Base-by-base conservation (phyloP, 495 filamentous ascomycete genomes). In the Podospora bellae-mahoneyi region DNA sequence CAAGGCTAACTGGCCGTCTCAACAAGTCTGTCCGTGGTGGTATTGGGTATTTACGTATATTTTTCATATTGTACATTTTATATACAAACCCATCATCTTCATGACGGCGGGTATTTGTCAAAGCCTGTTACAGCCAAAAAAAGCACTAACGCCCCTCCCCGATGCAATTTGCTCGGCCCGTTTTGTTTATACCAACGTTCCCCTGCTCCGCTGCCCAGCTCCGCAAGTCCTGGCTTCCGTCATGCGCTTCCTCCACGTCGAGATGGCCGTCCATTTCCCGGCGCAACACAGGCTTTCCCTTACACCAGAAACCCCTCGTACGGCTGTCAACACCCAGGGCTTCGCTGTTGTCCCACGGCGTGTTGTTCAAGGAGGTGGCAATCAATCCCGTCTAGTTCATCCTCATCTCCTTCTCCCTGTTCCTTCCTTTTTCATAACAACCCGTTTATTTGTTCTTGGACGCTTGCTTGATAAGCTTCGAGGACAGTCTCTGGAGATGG, bases 401-500 rank as follows among this genome's bases (percentile, higher is more conserved):
- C 4, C 30, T 32, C 30, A 4, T 32, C 30, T 7, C 7, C 30
- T 32, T 7, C 30, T 32, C 30, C 30, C 23, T 23, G 7, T 5
- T 32, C 30, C 30, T 32, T 48, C 39, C 13, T 18, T 18, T 23
- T 20, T 16, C 5, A 59, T 59, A 15, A 59, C 39, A 3, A 7
- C 5, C 80, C 74, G 88, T 87, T 81, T 87, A 88, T 83, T 94
- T 96, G 72, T 72, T 72, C 59, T 27, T 62, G 2, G 30, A 53
- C 19, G 87, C 86, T 7, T 89, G 88, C 1, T 86, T 86, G 56
- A 85, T 85, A 39, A 99, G 89, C 75, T 89, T 90, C 6, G 91
- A 88, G 75, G 96, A 93, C 82, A 98, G 88, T 69, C 95, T 86
- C 73, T 86, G 85, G 54, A 99, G 79, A 78, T 97, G 94, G 84